Conservation (phyloP, 441 rosid genomes). For the Gossypium schwendimanii region DNA sequence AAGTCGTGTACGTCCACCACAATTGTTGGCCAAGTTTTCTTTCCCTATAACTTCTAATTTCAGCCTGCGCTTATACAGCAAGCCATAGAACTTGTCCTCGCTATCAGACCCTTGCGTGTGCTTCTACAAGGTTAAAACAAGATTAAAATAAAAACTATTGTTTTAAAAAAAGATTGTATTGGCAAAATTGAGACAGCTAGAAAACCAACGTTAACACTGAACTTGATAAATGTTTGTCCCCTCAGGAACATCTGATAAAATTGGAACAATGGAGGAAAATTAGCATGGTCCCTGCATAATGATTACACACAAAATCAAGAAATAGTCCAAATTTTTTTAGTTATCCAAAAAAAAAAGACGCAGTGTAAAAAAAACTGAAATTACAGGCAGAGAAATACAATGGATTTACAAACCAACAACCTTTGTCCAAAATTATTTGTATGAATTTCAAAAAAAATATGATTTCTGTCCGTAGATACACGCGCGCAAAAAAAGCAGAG, state of each 20-base stretch:
- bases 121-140: constrained; percentile 17
- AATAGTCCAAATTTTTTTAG: constrained; percentile 29
- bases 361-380: background rate
- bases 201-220: background rate
- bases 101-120: constrained; percentile 6
- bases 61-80: constrained; percentile 18
- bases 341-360: background rate
- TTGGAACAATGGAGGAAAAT: constrained; percentile 42
- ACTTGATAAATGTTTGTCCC: background rate
- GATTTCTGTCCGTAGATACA: background rate
- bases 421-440: background rate
- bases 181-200: background rate
- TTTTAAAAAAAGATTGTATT: background rate
- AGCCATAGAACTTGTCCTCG: constrained; percentile 15
- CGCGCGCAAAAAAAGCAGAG: background rate
- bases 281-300: constrained; percentile 42
- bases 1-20: background rate
- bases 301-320: constrained; percentile 43
- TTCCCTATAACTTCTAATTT: constrained; percentile 12
- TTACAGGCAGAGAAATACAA: background rate
- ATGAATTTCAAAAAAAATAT: background rate
- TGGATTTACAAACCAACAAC: background rate
- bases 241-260: constrained; percentile 32
- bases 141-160: background rate
- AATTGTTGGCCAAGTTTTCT: constrained; percentile 17